Conservation (phyloP, 805 yeast genomes). For the Suhomyces sp. region DNA sequence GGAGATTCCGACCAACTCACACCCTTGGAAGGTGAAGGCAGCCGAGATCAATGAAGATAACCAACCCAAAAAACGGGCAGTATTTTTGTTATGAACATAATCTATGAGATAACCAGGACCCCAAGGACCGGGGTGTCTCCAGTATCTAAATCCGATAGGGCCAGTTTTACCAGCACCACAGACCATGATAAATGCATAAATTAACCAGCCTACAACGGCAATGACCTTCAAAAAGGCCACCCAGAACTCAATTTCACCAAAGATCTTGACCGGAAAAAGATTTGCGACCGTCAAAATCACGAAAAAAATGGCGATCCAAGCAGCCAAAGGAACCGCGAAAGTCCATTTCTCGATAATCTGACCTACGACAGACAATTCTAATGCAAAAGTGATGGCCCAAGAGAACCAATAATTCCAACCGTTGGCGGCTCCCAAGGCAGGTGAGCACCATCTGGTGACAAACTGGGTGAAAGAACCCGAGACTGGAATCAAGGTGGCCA, state of each 20-base stretch:
- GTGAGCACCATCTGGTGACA: slow-evolving; percentile 63
- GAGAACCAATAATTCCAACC: slow-evolving; percentile 77
- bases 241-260: slow-evolving; percentile 80
- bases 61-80: slow-evolving; percentile 68
- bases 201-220: slow-evolving; percentile 68
- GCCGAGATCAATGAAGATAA: slow-evolving; percentile 66
- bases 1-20: slow-evolving; percentile 70
- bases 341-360: slow-evolving; percentile 68
- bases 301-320: slow-evolving; percentile 69
- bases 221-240: slow-evolving; percentile 62
- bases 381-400: slow-evolving; percentile 74
- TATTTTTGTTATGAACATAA: slow-evolving; percentile 40
- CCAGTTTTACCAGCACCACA: slow-evolving; percentile 71
- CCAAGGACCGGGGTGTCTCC: slow-evolving; percentile 80
- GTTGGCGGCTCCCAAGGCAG: slow-evolving; percentile 69
- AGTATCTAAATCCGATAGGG: slow-evolving; percentile 74
- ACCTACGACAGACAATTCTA: slow-evolving; percentile 70
- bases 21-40: slow-evolving; percentile 80
- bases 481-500: slow-evolving; percentile 76
- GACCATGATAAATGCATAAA: slow-evolving; percentile 67
- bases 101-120: slow-evolving; percentile 53
- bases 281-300: slow-evolving; percentile 52
- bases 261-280: slow-evolving; percentile 64
- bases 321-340: slow-evolving; percentile 63
- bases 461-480: slow-evolving; percentile 69